These are phyloP conservation scores for Tausonia pullulans DNA, from an alignment of 1,284 basidiomycete genomes.

Conservation along the genomic window DNA sequence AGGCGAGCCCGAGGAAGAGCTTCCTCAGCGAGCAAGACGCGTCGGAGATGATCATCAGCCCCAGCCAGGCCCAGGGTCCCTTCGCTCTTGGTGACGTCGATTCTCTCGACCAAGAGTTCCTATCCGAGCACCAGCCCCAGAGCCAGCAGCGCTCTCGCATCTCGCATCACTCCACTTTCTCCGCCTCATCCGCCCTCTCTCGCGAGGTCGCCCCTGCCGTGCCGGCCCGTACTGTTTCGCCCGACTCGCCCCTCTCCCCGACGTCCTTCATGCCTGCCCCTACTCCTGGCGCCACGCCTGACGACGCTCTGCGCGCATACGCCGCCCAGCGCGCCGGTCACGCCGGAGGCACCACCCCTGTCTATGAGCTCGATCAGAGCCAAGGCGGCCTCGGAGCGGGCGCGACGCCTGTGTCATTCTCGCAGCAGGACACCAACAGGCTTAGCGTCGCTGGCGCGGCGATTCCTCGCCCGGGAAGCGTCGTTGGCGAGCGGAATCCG, in stretches of 20 bases:
- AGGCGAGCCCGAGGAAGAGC: not conserved
- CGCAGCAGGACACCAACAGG: not conserved
- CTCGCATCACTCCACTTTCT: not conserved
- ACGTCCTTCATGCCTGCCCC: not conserved
- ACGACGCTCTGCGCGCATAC: slow-evolving; percentile 7
- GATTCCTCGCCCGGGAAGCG: too few relatives aligned
- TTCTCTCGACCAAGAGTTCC: not conserved
- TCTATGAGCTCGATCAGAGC: not conserved
- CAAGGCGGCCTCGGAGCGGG: not conserved
- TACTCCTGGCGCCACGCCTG: not conserved
- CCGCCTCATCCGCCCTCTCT: not conserved
- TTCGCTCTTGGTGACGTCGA: slow-evolving; percentile 12
- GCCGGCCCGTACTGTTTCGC: not conserved
- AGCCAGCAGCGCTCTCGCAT: not conserved
- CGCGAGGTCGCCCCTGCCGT: slow-evolving; percentile 1
- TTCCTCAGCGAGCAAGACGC: not conserved
- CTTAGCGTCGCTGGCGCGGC: not conserved
- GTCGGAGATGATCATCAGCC: not conserved
- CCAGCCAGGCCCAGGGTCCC: slow-evolving; percentile 5
- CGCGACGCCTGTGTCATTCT: not conserved
- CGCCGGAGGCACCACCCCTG: not conserved
- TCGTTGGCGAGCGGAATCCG: not conserved
- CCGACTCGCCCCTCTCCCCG: not conserved
- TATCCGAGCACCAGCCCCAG: not conserved
- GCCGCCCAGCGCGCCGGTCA: not conserved